Evolutionary conservation across 352 stramenopile species (phyloP).

Genomic region (Elongisporangium undulatum): DNA sequence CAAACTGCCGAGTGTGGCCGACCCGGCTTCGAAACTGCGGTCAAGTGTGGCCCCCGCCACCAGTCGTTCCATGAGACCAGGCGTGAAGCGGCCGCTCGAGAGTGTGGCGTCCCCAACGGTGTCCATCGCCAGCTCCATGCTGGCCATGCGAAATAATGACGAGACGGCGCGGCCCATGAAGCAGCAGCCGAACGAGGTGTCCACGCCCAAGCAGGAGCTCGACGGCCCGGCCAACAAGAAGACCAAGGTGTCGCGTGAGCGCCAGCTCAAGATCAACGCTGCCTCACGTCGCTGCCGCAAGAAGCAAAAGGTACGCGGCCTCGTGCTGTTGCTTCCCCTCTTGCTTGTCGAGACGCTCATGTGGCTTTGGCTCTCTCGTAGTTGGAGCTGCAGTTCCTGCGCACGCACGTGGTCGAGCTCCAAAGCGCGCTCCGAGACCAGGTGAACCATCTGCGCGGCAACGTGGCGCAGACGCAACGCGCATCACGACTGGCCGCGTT

Average conservation of each 20-base stretch:
- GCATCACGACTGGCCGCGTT: slow-evolving; percentile 49
- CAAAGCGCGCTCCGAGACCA: slow-evolving; percentile 69
- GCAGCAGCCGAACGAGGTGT: slow-evolving; percentile 15
- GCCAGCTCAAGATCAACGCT: slow-evolving; percentile 86
- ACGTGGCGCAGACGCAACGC: slow-evolving; percentile 36
- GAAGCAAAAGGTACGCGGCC: slow-evolving; percentile 61
- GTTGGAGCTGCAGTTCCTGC: slow-evolving; percentile 82
- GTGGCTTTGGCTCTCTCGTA: slow-evolving; percentile 3
- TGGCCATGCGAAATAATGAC: slow-evolving; percentile 45
- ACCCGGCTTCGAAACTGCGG: slow-evolving; percentile 5
- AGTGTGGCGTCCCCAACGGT: slow-evolving; percentile 30
- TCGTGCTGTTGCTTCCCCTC: background rate
- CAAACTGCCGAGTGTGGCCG: background rate
- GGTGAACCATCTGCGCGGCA: slow-evolving; percentile 34
- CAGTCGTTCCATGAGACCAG: slow-evolving; percentile 7
- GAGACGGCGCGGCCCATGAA: slow-evolving; percentile 6
- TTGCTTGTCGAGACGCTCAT: background rate
- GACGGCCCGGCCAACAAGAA: slow-evolving; percentile 44
- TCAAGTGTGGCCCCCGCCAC: slow-evolving; percentile 1
- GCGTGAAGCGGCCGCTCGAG: slow-evolving; percentile 45
- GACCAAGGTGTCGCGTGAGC: slow-evolving; percentile 80
- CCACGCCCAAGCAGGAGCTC: slow-evolving; percentile 7
- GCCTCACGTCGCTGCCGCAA: slow-evolving; percentile 77
- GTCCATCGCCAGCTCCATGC: slow-evolving; percentile 59
- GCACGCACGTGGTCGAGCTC: slow-evolving; percentile 76